Percentiles rank a stretch among this genome's conserved stretches.
These are phyloP conservation scores for Vitis rotundifolia DNA, from an alignment of 164 flowering plant genomes.

Conservation along the genomic window DNA sequence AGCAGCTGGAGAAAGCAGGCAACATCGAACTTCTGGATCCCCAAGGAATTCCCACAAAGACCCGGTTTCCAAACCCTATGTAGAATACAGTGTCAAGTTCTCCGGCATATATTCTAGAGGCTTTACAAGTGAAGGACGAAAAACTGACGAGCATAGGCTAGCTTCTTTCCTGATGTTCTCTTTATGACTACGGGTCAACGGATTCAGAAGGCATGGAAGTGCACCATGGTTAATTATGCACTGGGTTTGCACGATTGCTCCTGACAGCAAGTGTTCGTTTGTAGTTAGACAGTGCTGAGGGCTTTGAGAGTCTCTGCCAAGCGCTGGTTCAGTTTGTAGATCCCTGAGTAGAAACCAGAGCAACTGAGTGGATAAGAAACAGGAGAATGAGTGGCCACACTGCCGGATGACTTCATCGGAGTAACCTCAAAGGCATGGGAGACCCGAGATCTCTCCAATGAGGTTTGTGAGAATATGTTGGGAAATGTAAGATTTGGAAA, in stretches of 20 bases:
- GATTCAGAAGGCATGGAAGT: too few relatives aligned
- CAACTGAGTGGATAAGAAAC: conserved; percentile 18
- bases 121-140: too few relatives aligned
- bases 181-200: too few relatives aligned
- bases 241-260: too few relatives aligned
- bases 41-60: conserved; percentile 36
- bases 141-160: too few relatives aligned
- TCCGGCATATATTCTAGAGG: too few relatives aligned
- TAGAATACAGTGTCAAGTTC: too few relatives aligned
- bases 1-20: conserved; percentile 24
- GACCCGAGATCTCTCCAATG: conserved; percentile 3
- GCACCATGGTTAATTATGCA: too few relatives aligned
- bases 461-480: not conserved
- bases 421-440: not conserved
- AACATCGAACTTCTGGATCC: conserved; percentile 27
- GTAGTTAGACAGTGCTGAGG: too few relatives aligned
- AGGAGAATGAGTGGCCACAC: conserved; percentile 32
- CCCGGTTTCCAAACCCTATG: conserved; percentile 17
- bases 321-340: conserved; percentile 23
- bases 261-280: too few relatives aligned
- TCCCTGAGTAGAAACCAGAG: conserved; percentile 51
- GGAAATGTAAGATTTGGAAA: not conserved
- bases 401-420: conserved; percentile 31
- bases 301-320: conserved; percentile 46
- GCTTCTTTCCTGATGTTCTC: too few relatives aligned